phyloP scores from a whole-genome alignment of 257 asterid genomes.

The Craterostigma plantagineum region DNA sequence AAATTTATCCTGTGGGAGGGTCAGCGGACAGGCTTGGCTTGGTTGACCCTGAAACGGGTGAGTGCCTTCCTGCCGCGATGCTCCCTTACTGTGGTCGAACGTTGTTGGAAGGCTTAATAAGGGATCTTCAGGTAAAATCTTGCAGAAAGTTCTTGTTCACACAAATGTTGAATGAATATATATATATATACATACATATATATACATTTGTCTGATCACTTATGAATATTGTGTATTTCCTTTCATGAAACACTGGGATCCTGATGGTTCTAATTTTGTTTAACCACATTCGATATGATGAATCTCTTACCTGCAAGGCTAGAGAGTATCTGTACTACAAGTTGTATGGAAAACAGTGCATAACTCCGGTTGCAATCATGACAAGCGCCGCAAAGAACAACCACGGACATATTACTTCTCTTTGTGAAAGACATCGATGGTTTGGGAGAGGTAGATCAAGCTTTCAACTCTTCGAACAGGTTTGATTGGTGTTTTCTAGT shows the following conservation, averaged over 20 bases:
- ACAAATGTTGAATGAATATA: constrained; percentile 4
- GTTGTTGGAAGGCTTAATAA: constrained; percentile 84
- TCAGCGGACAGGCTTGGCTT: constrained; percentile 95
- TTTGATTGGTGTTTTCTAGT: constrained; percentile 13
- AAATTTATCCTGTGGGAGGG: constrained; percentile 97
- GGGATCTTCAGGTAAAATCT: constrained; percentile 84
- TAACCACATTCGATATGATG: constrained; percentile 16
- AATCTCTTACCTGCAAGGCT: constrained; percentile 50
- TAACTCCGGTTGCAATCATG: constrained; percentile 97
- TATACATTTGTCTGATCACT: too few relatives aligned
- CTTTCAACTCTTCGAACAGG: constrained; percentile 89
- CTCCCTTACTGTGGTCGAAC: constrained; percentile 95
- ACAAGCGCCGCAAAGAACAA: constrained; percentile 91
- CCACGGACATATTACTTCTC: constrained; percentile 49
- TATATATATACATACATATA: too few relatives aligned
- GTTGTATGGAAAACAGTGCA: constrained; percentile 76
- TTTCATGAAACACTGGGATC: constrained; percentile 8
- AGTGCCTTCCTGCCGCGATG: constrained; percentile 99
- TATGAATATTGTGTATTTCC: neutral
- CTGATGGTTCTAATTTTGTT: constrained; percentile 2
- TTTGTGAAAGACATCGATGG: constrained; percentile 70
- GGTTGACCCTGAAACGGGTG: constrained; percentile 74
- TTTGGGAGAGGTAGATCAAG: constrained; percentile 83
- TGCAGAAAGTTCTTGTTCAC: constrained; percentile 1
- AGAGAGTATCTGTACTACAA: constrained; percentile 92